Conservation (phyloP, 2,329 filamentous ascomycete genomes). For the Clonostachys solani region DNA sequence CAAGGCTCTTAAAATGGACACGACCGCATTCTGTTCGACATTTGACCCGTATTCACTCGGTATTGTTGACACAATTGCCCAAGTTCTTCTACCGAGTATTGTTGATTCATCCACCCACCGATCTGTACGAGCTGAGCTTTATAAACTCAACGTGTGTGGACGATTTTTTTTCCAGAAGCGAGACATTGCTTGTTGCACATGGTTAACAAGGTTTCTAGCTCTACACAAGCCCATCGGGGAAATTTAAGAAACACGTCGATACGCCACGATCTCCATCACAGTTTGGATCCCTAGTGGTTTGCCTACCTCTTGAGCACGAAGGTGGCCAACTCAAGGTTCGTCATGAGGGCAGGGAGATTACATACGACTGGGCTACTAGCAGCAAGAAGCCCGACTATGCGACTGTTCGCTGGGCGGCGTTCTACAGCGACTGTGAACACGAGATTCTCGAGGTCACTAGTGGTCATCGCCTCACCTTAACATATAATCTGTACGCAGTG, state of each 20-base stretch:
- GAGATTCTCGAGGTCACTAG: slow-evolving; percentile 42
- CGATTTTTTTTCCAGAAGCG: no score
- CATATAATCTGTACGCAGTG: slow-evolving; percentile 47
- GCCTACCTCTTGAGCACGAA: slow-evolving; percentile 28
- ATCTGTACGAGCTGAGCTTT: neutral
- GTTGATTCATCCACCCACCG: neutral
- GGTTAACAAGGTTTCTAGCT: slow-evolving; percentile 22
- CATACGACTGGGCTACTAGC: slow-evolving; percentile 32
- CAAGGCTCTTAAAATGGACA: slow-evolving; percentile 47
- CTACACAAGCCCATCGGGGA: slow-evolving; percentile 44
- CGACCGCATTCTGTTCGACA: slow-evolving; percentile 34
- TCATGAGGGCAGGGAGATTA: slow-evolving; percentile 24
- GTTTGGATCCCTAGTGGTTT: slow-evolving; percentile 50
- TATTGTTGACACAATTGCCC: slow-evolving; percentile 37
- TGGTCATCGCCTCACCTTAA: slow-evolving; percentile 52
- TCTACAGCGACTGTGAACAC: slow-evolving; percentile 49
- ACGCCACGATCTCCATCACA: slow-evolving; percentile 42
- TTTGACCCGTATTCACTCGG: slow-evolving; percentile 48
- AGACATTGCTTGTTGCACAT: no score
- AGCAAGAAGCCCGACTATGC: neutral
- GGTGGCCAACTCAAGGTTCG: slow-evolving; percentile 38
- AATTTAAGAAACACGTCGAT: slow-evolving; percentile 48
- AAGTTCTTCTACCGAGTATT: neutral
- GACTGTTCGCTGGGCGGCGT: slow-evolving; percentile 40
- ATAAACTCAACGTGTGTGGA: neutral